phyloP scores from a whole-genome alignment of 768 basidiomycete genomes.

The Tubosaeta sp. region DNA sequence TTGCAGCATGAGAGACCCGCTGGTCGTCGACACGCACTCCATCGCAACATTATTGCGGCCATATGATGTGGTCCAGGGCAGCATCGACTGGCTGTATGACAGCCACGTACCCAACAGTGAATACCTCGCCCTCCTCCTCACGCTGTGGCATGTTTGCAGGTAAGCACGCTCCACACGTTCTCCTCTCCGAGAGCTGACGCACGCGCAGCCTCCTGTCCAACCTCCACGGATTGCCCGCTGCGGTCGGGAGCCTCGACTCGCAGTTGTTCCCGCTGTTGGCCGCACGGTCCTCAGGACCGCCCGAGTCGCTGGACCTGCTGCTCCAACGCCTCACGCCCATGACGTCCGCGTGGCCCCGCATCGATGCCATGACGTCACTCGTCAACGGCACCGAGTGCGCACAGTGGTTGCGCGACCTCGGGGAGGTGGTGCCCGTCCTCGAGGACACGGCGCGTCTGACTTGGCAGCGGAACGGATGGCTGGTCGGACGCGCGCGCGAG shows the following conservation, averaged over 20 bases:
- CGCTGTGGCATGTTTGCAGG: constrained; percentile 79
- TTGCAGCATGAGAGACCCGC: not conserved
- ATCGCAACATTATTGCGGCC: constrained; percentile 11
- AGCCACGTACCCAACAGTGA: constrained; percentile 59
- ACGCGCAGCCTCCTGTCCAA: not conserved
- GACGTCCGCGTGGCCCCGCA: not conserved
- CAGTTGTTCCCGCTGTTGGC: not conserved
- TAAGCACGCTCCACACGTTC: constrained; percentile 23
- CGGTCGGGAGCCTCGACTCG: not conserved
- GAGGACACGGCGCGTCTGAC: too few relatives aligned
- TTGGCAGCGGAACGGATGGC: too few relatives aligned
- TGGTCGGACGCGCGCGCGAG: too few relatives aligned
- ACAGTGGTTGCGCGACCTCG: not conserved
- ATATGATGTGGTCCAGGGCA: too few relatives aligned
- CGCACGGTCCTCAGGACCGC: not conserved
- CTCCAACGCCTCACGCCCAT: not conserved
- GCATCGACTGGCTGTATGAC: constrained; percentile 43
- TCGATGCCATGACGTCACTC: too few relatives aligned
- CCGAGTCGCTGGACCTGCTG: not conserved
- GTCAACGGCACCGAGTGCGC: not conserved
- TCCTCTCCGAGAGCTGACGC: not conserved
- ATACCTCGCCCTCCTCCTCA: constrained; percentile 71
- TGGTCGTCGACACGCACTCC: not conserved
- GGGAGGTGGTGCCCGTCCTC: too few relatives aligned
- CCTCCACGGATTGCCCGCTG: not conserved